Conservation (phyloP, 2,329 filamentous ascomycete genomes). For the Sporothrix pallida region DNA sequence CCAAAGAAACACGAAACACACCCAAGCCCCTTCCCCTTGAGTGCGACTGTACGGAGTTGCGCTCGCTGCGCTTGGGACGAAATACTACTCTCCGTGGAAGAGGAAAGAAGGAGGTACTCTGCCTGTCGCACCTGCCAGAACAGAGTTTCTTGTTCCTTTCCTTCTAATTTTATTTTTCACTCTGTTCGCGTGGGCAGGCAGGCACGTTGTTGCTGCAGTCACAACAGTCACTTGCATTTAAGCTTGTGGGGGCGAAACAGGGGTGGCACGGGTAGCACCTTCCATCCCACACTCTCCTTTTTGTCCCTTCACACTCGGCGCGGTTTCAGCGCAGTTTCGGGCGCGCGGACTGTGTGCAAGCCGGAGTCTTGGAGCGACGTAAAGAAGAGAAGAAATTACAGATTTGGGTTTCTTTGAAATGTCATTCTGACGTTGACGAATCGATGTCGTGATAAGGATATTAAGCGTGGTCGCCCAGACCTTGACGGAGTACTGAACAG, state of each 20-base stretch:
- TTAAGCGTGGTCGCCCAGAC: not conserved
- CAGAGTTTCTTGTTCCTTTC: constrained; percentile 32
- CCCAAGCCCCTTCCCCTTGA: not conserved
- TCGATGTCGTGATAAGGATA: not conserved
- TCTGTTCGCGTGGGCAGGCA: not conserved
- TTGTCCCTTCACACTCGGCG: constrained; percentile 32
- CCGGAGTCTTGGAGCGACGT: constrained; percentile 25
- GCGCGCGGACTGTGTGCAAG: constrained; percentile 36
- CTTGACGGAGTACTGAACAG: not conserved
- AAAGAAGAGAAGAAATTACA: not conserved
- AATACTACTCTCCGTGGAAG: not conserved
- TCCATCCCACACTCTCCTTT: not conserved
- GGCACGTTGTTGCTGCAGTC: not conserved
- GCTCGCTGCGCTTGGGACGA: constrained; percentile 15
- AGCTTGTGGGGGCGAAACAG: constrained; percentile 24
- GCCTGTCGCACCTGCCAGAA: constrained; percentile 22
- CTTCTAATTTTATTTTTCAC: constrained; percentile 18
- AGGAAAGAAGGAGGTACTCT: not conserved
- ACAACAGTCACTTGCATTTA: not conserved
- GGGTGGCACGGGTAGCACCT: constrained; percentile 30
- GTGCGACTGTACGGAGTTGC: not conserved
- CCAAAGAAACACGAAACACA: constrained; percentile 31
- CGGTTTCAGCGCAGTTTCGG: constrained; percentile 42
- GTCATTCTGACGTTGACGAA: no score
- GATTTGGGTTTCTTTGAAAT: no score